Evolutionary conservation across 2,329 filamentous ascomycete species (phyloP), one percentile per base, ranked within the genome.

Genomic region (Arthroderma sp.): DNA sequence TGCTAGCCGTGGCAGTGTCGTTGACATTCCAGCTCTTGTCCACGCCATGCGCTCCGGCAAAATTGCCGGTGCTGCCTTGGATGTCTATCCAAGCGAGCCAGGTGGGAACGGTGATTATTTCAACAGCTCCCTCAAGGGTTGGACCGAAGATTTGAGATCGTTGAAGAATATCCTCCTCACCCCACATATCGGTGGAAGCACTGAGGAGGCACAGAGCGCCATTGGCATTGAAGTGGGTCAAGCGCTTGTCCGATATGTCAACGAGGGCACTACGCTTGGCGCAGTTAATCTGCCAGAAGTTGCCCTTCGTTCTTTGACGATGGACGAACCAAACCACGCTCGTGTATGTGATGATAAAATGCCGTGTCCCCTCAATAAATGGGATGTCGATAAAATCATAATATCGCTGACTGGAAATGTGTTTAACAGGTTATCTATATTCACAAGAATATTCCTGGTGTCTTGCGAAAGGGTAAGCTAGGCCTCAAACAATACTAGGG

Each of bases 261-360:
- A 96, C 68, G 86, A 91, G 65, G 91, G 91, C 49, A 79, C 82
- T 46, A 98, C 91, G 3, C 66, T 93, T 28, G 88, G 87, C 53
- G 86, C 88, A 49, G 91, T 96, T 62, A 98, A 98, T 68, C 73
- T 98, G 70, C 91, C 91, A n/a, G 91, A 96, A 66, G 84, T 94
- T 55, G 81, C 80, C 55, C 74, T 98, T 56, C 83, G 91, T 54
- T 87, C 82, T n/a, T 69, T 95, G 56, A 94, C 87, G 2, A 75
- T 86, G 52, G 88, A 94, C 48, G 87, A 96, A 68, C 78, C 83
- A 27, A 80, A 94, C 62, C 83, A 91, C 62, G 87, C 88, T 45
- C 82, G 91, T 60, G 83, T 82, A 65, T 58, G 70, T 61, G 30
- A 27, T 34, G 8, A 8, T 34, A 8, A 11, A 34, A 22, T 22